A percentile compares a stretch with the other conserved stretches of the same genome.
These are phyloP conservation scores for Nitzschia sp. DNA, from an alignment of 108 stramenopile species.

Conservation along the genomic window DNA sequence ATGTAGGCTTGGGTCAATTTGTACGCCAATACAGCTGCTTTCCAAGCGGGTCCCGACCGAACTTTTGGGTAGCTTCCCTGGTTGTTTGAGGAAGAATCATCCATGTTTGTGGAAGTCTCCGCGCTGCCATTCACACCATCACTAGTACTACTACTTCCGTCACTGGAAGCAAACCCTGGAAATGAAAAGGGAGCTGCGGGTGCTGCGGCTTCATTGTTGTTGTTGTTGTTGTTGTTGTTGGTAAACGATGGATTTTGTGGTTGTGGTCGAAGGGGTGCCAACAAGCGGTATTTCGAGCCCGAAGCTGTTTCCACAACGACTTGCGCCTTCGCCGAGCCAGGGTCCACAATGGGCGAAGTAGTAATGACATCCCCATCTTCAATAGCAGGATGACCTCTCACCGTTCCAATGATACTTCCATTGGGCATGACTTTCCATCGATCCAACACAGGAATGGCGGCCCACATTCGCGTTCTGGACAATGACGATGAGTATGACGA, in stretches of 20 bases:
- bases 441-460: conserved; percentile 51
- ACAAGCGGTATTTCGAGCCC: conserved; percentile 75
- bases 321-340: conserved; percentile 35
- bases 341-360: conserved; percentile 64
- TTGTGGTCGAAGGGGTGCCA: conserved; percentile 17
- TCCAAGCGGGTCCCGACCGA: conserved; percentile 23
- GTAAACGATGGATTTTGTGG: neutral
- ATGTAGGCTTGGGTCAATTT: conserved; percentile 51
- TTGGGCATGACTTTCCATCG: conserved; percentile 67
- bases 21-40: conserved; percentile 23
- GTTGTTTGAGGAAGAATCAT: neutral
- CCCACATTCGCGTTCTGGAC: neutral
- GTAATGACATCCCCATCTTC: conserved; percentile 79
- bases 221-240: neutral
- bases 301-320: conserved; percentile 63
- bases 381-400: conserved; percentile 68
- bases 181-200: neutral
- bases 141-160: neutral
- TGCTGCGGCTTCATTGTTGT: conserved; percentile 12
- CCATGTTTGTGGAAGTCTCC: neutral
- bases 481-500: neutral
- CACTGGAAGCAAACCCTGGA: neutral
- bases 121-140: neutral
- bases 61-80: neutral
- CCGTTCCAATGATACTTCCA: conserved; percentile 67